Evolutionary conservation across 164 flowering plant species (phyloP).

Genomic region (Nymphaea thermarum): DNA sequence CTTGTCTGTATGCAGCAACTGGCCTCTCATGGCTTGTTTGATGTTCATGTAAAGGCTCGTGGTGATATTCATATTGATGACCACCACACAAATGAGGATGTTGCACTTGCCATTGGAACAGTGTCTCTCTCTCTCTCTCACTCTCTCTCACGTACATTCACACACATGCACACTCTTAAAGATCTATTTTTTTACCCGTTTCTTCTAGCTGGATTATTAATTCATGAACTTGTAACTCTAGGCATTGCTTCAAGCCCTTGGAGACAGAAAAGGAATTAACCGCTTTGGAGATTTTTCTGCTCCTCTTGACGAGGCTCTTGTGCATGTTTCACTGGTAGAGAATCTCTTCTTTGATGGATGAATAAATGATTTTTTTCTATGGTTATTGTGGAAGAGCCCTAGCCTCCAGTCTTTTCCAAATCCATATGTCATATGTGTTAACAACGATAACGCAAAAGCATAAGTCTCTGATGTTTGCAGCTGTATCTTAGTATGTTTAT

Average conservation of each 20-base stretch:
- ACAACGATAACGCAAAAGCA: neutral
- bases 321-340: conserved; percentile 84
- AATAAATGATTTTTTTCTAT: no score
- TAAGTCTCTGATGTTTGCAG: neutral
- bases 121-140: conserved; percentile 17
- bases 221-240: conserved; percentile 15
- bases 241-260: conserved; percentile 87
- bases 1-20: conserved; percentile 53
- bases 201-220: neutral
- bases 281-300: conserved; percentile 97
- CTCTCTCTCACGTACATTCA: neutral
- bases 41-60: conserved; percentile 75
- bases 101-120: conserved; percentile 96
- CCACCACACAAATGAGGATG: conserved; percentile 98
- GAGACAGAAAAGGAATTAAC: conserved; percentile 85
- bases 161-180: neutral
- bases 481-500: no score
- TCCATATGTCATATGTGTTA: no score
- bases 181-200: no score
- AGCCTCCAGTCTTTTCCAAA: neutral
- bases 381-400: neutral
- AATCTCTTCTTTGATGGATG: neutral
- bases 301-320: conserved; percentile 90
- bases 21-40: conserved; percentile 95
- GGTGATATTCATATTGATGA: conserved; percentile 97